These are phyloP conservation scores for Solanum paucissectum DNA, from an alignment of 257 asterid genomes.

Conservation along the genomic window DNA sequence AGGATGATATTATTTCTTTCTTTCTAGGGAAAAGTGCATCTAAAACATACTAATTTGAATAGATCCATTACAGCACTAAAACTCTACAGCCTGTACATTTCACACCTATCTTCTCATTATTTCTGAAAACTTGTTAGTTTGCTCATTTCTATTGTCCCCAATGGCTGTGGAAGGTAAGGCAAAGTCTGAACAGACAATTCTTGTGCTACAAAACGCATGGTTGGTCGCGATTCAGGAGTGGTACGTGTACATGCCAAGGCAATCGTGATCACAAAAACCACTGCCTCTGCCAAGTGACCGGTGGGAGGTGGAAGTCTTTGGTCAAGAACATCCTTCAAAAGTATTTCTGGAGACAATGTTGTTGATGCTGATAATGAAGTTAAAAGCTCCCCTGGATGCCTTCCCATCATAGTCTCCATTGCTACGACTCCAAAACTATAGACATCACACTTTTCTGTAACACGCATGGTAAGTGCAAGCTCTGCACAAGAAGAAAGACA, in stretches of 20 bases:
- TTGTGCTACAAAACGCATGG: slow-evolving; percentile 75
- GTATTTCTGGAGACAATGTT: slow-evolving; percentile 23
- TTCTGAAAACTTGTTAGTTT: slow-evolving; percentile 29
- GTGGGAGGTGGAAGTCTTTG: slow-evolving; percentile 57
- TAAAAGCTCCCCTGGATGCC: slow-evolving; percentile 79
- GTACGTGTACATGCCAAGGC: slow-evolving; percentile 58
- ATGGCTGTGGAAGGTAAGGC: slow-evolving; percentile 41
- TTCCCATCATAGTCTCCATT: slow-evolving; percentile 76
- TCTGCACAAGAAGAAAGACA: slow-evolving; percentile 33
- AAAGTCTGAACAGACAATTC: slow-evolving; percentile 53
- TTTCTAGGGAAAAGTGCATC: background rate
- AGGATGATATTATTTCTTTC: background rate
- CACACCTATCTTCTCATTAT: background rate
- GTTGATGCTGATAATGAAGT: slow-evolving; percentile 33
- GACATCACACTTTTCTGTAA: slow-evolving; percentile 80
- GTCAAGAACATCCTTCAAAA: slow-evolving; percentile 57
- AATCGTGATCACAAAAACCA: slow-evolving; percentile 43
- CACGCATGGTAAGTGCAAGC: slow-evolving; percentile 69
- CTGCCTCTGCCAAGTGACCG: slow-evolving; percentile 52
- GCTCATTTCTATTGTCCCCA: slow-evolving; percentile 32
- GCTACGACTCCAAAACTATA: slow-evolving; percentile 95
- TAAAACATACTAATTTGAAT: background rate
- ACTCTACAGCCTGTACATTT: background rate
- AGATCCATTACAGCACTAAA: background rate
- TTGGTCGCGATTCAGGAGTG: slow-evolving; percentile 59